Conservation (phyloP, 352 stramenopile species). For the Globisporangium ultimum region DNA sequence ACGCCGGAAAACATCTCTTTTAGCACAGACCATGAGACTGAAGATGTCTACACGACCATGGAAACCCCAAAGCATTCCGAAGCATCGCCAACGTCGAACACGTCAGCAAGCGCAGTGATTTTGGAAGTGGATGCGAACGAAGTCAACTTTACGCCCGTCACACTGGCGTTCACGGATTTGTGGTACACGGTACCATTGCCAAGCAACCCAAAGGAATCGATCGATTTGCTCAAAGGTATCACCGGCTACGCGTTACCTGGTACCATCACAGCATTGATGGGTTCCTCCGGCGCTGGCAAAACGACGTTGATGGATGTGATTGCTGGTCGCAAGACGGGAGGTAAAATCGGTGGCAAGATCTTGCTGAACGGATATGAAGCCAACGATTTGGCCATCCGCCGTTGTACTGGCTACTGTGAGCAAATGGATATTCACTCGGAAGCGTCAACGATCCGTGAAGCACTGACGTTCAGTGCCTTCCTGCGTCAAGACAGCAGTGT, state of each 20-base stretch:
- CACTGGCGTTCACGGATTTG: constrained; percentile 18
- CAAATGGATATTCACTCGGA: no score
- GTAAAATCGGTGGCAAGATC: constrained; percentile 84
- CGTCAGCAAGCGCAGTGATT: no score
- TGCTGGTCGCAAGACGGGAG: constrained; percentile 44
- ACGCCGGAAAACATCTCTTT: not conserved
- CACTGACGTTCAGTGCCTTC: no score
- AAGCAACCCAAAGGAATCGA: constrained; percentile 25
- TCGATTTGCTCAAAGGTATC: constrained; percentile 30
- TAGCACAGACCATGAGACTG: constrained; percentile 23
- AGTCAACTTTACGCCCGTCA: not conserved
- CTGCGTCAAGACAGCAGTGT: no score
- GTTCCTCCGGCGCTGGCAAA: constrained; percentile 16
- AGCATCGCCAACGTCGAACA: no score
- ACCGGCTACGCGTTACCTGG: constrained; percentile 24
- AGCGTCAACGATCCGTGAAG: no score
- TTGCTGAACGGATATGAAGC: constrained; percentile 28
- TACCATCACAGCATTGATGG: constrained; percentile 38
- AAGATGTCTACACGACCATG: no score
- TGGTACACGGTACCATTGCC: constrained; percentile 20
- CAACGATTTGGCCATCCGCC: not conserved
- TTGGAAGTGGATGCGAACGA: no score
- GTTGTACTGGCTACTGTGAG: constrained; percentile 20
- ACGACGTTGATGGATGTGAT: constrained; percentile 88
- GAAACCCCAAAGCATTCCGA: no score